Evolutionary conservation across 176 grass and related monocot species (phyloP).

Genomic region (Cenchrus purpureus): DNA sequence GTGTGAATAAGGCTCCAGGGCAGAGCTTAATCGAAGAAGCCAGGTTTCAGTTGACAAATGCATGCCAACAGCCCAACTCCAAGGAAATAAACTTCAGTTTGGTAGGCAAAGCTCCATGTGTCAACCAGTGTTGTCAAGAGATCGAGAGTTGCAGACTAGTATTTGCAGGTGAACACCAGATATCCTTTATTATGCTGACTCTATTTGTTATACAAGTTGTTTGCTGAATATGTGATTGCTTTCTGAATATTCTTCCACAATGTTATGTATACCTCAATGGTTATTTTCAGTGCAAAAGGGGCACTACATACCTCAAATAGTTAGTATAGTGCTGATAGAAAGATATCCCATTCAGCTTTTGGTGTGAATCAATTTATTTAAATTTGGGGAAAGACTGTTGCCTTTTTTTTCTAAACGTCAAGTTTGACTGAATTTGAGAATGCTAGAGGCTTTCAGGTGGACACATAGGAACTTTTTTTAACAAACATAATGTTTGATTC

Average conservation of each 20-base stretch:
- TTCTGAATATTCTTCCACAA: neutral
- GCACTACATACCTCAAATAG: neutral
- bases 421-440: neutral
- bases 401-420: neutral
- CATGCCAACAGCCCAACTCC: neutral
- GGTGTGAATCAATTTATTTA: neutral
- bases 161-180: conserved; percentile 35
- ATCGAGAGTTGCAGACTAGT: neutral
- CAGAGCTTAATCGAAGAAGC: conserved; percentile 50
- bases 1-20: conserved; percentile 51
- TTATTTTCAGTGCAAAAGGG: neutral
- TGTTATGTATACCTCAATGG: neutral
- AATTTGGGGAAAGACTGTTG: neutral
- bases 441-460: neutral
- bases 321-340: neutral
- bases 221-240: neutral
- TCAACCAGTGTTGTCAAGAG: neutral
- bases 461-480: neutral
- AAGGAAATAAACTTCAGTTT: neutral
- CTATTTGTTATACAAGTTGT: neutral
- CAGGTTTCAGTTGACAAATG: conserved; percentile 32
- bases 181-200: neutral
- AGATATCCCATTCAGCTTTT: neutral
- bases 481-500: neutral
- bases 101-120: neutral